Base-by-base conservation (phyloP, 2,329 filamentous ascomycete genomes). In the Triangularia verruculosa region DNA sequence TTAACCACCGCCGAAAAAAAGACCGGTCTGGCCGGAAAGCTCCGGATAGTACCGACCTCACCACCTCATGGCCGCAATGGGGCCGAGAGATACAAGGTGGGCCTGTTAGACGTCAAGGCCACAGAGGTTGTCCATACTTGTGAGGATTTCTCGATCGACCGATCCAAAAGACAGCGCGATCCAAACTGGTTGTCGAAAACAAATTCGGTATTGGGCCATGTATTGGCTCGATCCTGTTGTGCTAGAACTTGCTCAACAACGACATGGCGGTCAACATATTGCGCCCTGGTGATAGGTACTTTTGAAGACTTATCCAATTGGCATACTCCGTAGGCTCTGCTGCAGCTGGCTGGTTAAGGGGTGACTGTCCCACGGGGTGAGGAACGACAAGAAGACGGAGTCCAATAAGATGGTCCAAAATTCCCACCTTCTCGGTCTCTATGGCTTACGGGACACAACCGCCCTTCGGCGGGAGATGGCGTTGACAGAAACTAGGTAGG, bases 261-360 rank as follows among this genome's bases (percentile, higher is more conserved):
- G 28, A 52, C 24, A 52, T 52, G 34, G 57, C 57, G 57, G 57
- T 59, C 57, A 59, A 59, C 22, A 15, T 52, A 11, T 24, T 27
- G 30, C 17, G 56, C 24, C n/a, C 25, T 27, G 9, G 20, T n/a
- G 22, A 32, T 59, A 25, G 25, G 6, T 57, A n/a, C 17, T 39
- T n/a, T 51, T 39, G 24, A 11, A 15, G 25, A 6, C 11, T 17
- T 47, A 4, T 12, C 54, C 27, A 25, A 32, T 57, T 57, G 54
- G 27, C 27, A n/a, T n/a, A n/a, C n/a, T n/a, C n/a, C n/a, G 24
- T 25, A 28, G 25, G 2, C 25, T 27, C 51, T 54, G 51, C 39
- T 17, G 39, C 51, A 27, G 9, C 15, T 24, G 51, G 11, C 15
- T 27, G 22, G 51, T 22, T n/a, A 54, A 53, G 47, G 51, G 9